phyloP scores from a whole-genome alignment of 441 rosid species.

The Croton setiger region DNA sequence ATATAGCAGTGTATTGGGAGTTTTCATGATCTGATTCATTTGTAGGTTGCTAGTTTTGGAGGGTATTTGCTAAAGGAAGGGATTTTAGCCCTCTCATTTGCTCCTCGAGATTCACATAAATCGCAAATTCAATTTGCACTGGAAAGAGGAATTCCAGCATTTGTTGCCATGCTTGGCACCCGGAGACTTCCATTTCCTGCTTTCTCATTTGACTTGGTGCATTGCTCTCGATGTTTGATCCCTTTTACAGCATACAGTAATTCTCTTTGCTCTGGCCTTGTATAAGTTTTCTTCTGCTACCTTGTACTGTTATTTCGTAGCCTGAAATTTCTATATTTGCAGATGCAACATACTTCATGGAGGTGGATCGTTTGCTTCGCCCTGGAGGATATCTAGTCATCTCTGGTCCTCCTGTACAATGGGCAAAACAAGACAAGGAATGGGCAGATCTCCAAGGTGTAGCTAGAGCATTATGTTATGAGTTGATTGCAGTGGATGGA shows the following conservation, averaged over 20 bases:
- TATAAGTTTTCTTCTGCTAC: constrained; percentile 9
- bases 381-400: constrained; percentile 93
- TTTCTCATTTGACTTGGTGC: constrained; percentile 78
- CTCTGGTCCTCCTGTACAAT: constrained; percentile 98
- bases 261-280: constrained; percentile 16
- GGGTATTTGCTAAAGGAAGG: constrained; percentile 71
- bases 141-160: constrained; percentile 94
- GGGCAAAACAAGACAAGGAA: constrained; percentile 98
- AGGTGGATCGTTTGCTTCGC: constrained; percentile 87
- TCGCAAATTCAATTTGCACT: constrained; percentile 86
- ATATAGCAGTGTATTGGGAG: background rate
- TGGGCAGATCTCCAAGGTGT: constrained; percentile 99
- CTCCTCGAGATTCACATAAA: constrained; percentile 96
- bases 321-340: constrained; percentile 31
- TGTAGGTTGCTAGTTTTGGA: constrained; percentile 96
- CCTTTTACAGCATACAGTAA: constrained; percentile 94
- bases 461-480: constrained; percentile 88
- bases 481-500: constrained; percentile 87
- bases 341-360: constrained; percentile 95
- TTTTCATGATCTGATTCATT: constrained; percentile 12
- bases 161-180: constrained; percentile 98
- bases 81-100: constrained; percentile 76
- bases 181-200: constrained; percentile 94
- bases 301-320: constrained; percentile 17
- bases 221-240: constrained; percentile 88